phyloP scores from a whole-genome alignment of 2,329 filamentous ascomycete genomes.

The Beauveria caledonica region DNA sequence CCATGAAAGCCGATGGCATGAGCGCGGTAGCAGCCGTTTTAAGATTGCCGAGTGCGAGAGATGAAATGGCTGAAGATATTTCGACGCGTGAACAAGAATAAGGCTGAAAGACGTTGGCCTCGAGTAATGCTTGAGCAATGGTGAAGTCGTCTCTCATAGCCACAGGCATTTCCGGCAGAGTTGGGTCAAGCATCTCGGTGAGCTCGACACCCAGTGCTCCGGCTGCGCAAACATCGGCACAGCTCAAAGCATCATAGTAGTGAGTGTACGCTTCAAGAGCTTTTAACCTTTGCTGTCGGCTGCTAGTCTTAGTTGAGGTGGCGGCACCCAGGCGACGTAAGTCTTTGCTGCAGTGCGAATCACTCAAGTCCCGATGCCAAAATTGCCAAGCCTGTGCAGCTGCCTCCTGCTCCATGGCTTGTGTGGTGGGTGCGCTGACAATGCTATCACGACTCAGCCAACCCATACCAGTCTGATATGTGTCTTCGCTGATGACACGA shows the following conservation, averaged over 20 bases:
- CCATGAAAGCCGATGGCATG: constrained; percentile 16
- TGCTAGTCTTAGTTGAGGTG: constrained; percentile 13
- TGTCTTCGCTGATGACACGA: constrained; percentile 72
- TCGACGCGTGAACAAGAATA: constrained; percentile 21
- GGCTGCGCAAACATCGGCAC: constrained; percentile 52
- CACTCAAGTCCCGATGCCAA: constrained; percentile 57
- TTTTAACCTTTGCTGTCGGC: constrained; percentile 20
- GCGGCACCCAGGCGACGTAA: constrained; percentile 30
- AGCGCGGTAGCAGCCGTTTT: constrained; percentile 14
- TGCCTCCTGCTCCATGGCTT: constrained; percentile 51
- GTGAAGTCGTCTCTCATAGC: constrained; percentile 43
- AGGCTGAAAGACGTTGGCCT: constrained; percentile 30
- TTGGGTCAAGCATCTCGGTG: constrained; percentile 52
- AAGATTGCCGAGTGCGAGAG: constrained; percentile 20
- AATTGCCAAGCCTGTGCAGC: constrained; percentile 57
- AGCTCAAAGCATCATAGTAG: constrained; percentile 54
- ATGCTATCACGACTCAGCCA: constrained; percentile 57
- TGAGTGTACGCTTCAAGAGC: constrained; percentile 43
- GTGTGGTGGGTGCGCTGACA: constrained; percentile 25
- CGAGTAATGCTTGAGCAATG: constrained; percentile 39
- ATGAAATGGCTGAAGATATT: constrained; percentile 24
- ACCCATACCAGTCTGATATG: constrained; percentile 73
- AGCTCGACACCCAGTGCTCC: constrained; percentile 36
- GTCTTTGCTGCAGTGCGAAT: constrained; percentile 41
- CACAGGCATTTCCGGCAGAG: constrained; percentile 45